Evolutionary conservation across 1,139 yeast genomes (phyloP), one percentile per base, ranked within the genome.

Genomic region (Suhomyces yuchorum): DNA sequence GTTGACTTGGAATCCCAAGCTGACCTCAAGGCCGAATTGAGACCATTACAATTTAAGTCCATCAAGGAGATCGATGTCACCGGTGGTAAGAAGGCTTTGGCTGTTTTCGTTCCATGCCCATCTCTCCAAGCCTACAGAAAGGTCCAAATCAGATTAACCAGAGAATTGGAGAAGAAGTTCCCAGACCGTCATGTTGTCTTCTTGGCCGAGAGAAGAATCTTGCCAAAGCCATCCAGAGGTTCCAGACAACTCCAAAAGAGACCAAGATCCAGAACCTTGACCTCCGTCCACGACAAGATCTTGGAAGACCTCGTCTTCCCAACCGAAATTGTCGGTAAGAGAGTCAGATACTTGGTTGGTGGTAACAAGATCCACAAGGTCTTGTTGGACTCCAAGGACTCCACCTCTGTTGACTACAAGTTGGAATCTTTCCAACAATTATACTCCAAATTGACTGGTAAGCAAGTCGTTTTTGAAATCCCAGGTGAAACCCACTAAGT

Each of bases 81-180:
- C 70, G 97, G 97, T 75, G 98, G 97, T 80, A 93, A 93, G 87
- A 91, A 91, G 84, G 98, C 98, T 67, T 85, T 93, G 74, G 97
- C 93, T 77, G 82, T 93, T 79, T 93, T 93, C 73, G 97, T 93
- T 66, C 99, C 99, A 76, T 96, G 88, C 66, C 97, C 99, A 79
- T 82, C 91, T 68, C 86, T 93, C 75, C 68, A 82, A 65, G 86
- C 87, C 65, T 92, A 89, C 95, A 97, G 93, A 91, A 91, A 87
- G 82, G 96, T 91, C 67, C 99, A 93, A 84, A 84, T 84, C 72
- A 86, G 90, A 82, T 87, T 93, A 76, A 91, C 97, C 81, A 93
- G 99, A 82, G 99, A 93, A 84, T 89, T 93, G 76, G 99, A 93
- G 83, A 93, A 93, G 96, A 93, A 93, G 83, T 93, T 93, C 92